phyloP scores from a whole-genome alignment of 2,329 filamentous ascomycete species.

The Alternaria brassicicola region DNA sequence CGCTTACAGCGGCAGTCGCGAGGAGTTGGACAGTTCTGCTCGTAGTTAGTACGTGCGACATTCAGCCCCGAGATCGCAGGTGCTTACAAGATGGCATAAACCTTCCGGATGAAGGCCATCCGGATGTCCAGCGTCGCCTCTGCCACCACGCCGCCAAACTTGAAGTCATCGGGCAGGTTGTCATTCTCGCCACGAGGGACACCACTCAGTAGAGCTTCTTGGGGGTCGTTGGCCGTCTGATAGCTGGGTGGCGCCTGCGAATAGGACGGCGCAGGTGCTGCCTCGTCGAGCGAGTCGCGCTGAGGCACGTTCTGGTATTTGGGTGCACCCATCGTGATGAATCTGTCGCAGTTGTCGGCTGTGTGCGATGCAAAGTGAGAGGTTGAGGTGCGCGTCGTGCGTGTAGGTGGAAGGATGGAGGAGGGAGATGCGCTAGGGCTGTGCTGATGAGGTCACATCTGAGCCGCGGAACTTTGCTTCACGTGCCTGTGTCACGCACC shows the following conservation, averaged over 20 bases:
- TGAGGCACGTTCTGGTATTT: constrained; percentile 85
- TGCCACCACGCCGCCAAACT: constrained; percentile 91
- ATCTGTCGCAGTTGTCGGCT: background rate
- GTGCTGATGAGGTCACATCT: constrained; percentile 14
- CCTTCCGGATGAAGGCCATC: constrained; percentile 96
- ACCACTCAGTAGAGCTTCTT: constrained; percentile 67
- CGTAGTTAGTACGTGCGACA: constrained; percentile 18
- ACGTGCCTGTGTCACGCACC: constrained; percentile 6
- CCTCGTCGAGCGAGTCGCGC: constrained; percentile 82
- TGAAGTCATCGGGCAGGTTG: constrained; percentile 96
- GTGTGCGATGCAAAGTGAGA: background rate
- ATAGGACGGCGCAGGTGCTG: constrained; percentile 54
- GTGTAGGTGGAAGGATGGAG: constrained; percentile 1
- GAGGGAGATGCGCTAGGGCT: constrained; percentile 5
- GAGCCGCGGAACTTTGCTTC: constrained; percentile 5
- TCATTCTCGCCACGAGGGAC: constrained; percentile 79
- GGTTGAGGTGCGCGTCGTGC: background rate
- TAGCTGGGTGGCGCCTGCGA: constrained; percentile 85
- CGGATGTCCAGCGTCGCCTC: constrained; percentile 95
- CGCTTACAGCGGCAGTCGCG: constrained; percentile 78
- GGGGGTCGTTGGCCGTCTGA: constrained; percentile 63
- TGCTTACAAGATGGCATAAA: constrained; percentile 86
- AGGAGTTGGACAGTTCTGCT: constrained; percentile 83
- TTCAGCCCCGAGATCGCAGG: background rate
- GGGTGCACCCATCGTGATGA: constrained; percentile 68